Base-by-base conservation (phyloP, 164 flowering plant genomes). In the Stephania yunnanensis region DNA sequence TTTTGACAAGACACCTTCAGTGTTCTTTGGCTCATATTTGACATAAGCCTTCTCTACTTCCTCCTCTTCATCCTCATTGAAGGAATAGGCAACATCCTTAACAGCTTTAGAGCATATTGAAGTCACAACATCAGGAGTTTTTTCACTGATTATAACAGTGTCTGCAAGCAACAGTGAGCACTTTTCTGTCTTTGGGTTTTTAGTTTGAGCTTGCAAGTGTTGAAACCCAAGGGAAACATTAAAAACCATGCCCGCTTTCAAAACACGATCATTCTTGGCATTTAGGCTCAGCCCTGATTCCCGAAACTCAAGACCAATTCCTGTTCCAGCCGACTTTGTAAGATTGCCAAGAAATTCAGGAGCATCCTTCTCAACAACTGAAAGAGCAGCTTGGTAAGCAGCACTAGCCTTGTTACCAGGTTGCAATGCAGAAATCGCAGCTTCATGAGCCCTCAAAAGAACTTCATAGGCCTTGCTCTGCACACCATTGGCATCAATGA, bases 381-480 rank as follows among this genome's bases (percentile, higher is more conserved):
- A 52, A 19, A 84, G 63, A 2, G 96, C 96, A 19, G 93, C 93
- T 80, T 81, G 81, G 76, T 91, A 92, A 2, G 77, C 90, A 67
- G 69, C 81, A 76, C 85, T 78, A 53, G 80, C 81, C 80, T 82
- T 87, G 73, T 82, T 89, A 68, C 97, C 98, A 15, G 91, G 83
- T 71, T 82, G 87, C 82, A 92, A 76, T 10, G 89, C 84, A 79
- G 78, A 71, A 46, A 90, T 87, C 13, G 91, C 97, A 19, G 90
- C 91, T 29, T 93, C 93, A 20, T 93, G 97, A 19, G 98, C 97
- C 80, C 82, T 89, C 10, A 88, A 86, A 45, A 93, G 88, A 70
- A 89, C 91, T 74, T 85, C 91, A 80, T 93, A 93, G 8, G 97
- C 98, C 82, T 88, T 91, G 80, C 83, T 89, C 80, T 90, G 93